phyloP scores from a whole-genome alignment of 257 asterid species.

The Voacanga thouarsii region DNA sequence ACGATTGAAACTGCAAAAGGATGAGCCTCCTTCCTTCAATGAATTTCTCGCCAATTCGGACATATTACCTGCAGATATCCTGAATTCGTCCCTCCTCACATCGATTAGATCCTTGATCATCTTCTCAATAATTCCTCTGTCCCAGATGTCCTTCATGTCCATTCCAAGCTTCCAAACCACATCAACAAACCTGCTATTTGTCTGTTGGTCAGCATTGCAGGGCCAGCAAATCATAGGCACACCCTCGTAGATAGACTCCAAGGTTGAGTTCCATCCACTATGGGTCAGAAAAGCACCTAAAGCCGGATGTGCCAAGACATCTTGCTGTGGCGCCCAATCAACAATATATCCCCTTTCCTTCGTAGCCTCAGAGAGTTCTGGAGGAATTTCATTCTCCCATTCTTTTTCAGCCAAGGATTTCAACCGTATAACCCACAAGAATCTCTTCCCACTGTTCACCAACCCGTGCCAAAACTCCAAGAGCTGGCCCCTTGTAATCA shows the following conservation, averaged over 20 bases:
- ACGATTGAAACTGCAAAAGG: conserved; percentile 33
- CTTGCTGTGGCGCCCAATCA: conserved; percentile 43
- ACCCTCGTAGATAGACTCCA: conserved; percentile 41
- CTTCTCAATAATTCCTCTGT: conserved; percentile 37
- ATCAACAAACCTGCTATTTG: conserved; percentile 38
- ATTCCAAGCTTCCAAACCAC: conserved; percentile 49
- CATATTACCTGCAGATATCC: conserved; percentile 25
- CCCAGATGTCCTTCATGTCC: conserved; percentile 52
- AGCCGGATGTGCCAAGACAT: conserved; percentile 36
- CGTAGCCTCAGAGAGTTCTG: conserved; percentile 18
- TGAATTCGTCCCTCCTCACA: conserved; percentile 38
- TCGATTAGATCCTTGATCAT: conserved; percentile 52
- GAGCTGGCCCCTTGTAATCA: conserved; percentile 18
- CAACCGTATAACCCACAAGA: conserved; percentile 29
- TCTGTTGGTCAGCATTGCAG: conserved; percentile 33
- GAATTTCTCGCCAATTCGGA: conserved; percentile 27
- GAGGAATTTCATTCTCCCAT: conserved; percentile 9
- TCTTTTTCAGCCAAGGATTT: conserved; percentile 7
- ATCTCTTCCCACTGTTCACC: conserved; percentile 29
- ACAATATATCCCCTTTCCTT: conserved; percentile 36
- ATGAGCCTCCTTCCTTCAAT: conserved; percentile 39
- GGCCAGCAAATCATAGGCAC: conserved; percentile 55
- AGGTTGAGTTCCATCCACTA: conserved; percentile 44
- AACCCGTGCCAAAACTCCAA: conserved; percentile 36
- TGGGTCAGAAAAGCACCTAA: conserved; percentile 44